Percentiles rank a stretch among this genome's conserved stretches.
These are phyloP conservation scores for Drechslerella dactyloides DNA, from an alignment of 2,329 filamentous ascomycete genomes.

Conservation along the genomic window DNA sequence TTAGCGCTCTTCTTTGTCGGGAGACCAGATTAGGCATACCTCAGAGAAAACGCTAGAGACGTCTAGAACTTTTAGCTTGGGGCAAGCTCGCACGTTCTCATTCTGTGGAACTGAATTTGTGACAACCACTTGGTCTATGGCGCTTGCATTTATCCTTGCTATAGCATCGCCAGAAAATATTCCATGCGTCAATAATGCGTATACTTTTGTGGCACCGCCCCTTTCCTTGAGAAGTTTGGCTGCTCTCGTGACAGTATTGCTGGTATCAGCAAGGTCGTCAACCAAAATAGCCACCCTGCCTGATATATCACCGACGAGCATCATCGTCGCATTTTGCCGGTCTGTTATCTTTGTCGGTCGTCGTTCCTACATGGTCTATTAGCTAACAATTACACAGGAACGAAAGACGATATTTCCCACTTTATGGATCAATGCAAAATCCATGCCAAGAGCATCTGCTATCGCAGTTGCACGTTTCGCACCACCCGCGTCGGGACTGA, in stretches of 20 bases:
- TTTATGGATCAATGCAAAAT: slow-evolving; percentile 98
- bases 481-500: slow-evolving; percentile 94
- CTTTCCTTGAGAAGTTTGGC: slow-evolving; percentile 90
- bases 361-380: slow-evolving; percentile 52
- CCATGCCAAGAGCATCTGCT: slow-evolving; percentile 88
- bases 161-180: slow-evolving; percentile 95
- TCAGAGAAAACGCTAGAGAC: slow-evolving; percentile 65
- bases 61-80: slow-evolving; percentile 90
- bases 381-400: not conserved
- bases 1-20: slow-evolving; percentile 52
- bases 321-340: slow-evolving; percentile 70
- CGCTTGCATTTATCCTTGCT: slow-evolving; percentile 88
- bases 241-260: slow-evolving; percentile 94
- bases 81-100: slow-evolving; percentile 76
- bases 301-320: slow-evolving; percentile 86
- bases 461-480: slow-evolving; percentile 96
- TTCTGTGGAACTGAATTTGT: slow-evolving; percentile 93
- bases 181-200: slow-evolving; percentile 91
- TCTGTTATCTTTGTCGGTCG: slow-evolving; percentile 81
- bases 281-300: slow-evolving; percentile 85
- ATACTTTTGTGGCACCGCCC: slow-evolving; percentile 85
- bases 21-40: slow-evolving; percentile 38
- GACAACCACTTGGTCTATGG: slow-evolving; percentile 89
- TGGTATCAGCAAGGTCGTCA: slow-evolving; percentile 93
- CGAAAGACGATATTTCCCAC: slow-evolving; percentile 60